phyloP scores from a whole-genome alignment of 768 basidiomycete species.

The Pisolithus albus region DNA sequence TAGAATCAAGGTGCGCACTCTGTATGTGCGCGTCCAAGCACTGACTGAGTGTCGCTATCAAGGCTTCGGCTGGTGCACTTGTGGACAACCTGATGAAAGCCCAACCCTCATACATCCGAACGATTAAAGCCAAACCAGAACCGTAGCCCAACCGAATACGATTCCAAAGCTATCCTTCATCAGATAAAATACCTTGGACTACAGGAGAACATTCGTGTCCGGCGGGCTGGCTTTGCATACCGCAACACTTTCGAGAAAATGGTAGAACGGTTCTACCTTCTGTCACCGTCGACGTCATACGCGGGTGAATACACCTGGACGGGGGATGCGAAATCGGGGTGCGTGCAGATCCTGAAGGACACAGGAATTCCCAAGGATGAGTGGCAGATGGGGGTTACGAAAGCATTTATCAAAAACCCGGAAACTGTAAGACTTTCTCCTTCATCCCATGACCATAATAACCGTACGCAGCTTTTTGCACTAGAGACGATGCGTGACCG shows the following conservation, averaged over 20 bases:
- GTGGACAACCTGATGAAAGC: slow-evolving; percentile 98
- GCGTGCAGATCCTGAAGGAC: slow-evolving; percentile 87
- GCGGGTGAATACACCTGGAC: slow-evolving; percentile 98
- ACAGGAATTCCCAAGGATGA: slow-evolving; percentile 95
- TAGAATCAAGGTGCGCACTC: slow-evolving; percentile 74
- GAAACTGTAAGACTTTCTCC: slow-evolving; percentile 64
- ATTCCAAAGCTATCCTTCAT: slow-evolving; percentile 90
- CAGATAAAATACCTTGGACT: slow-evolving; percentile 99
- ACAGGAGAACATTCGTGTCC: slow-evolving; percentile 96
- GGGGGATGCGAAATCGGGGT: slow-evolving; percentile 85
- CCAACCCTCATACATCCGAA: slow-evolving; percentile 96
- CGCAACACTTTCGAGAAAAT: slow-evolving; percentile 98
- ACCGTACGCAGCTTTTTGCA: slow-evolving; percentile 74
- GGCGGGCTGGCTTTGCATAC: slow-evolving; percentile 97
- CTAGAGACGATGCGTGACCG: slow-evolving; percentile 98
- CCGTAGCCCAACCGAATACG: slow-evolving; percentile 86
- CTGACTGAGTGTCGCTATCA: neutral
- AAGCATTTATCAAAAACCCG: slow-evolving; percentile 99
- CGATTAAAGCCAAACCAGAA: slow-evolving; percentile 99
- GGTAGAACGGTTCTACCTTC: slow-evolving; percentile 95
- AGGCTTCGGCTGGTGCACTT: slow-evolving; percentile 91
- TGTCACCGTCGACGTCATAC: slow-evolving; percentile 93
- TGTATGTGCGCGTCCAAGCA: neutral
- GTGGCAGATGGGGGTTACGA: slow-evolving; percentile 99
- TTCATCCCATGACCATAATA: neutral